Evolutionary conservation across 345 rosid species (phyloP).

Genomic region (Alliaria petiolata): DNA sequence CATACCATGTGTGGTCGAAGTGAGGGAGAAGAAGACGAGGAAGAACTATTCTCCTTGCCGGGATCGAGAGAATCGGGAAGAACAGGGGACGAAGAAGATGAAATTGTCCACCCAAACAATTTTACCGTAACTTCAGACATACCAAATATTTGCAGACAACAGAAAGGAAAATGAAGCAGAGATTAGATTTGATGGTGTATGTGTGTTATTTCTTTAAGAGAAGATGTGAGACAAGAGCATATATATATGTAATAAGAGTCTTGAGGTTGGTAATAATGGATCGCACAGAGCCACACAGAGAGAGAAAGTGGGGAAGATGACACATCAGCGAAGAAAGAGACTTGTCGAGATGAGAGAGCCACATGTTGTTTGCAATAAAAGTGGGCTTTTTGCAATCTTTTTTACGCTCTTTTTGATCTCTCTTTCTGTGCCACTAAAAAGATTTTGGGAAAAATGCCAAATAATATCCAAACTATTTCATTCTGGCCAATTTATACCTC

Average conservation of each 20-base stretch:
- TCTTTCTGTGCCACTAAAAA: conserved; percentile 30
- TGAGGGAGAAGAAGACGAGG: conserved; percentile 10
- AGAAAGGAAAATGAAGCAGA: conserved; percentile 2
- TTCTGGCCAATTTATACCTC: too few species aligned
- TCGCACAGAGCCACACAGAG: conserved; percentile 23
- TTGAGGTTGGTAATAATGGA: conserved; percentile 16
- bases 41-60: conserved; percentile 2
- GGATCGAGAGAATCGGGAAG: neutral
- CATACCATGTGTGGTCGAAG: conserved; percentile 25
- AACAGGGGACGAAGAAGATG: conserved; percentile 7
- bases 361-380: conserved; percentile 19
- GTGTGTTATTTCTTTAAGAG: neutral
- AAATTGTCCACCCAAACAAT: conserved; percentile 26
- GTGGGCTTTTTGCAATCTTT: conserved; percentile 17
- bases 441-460: too few species aligned
- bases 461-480: too few species aligned
- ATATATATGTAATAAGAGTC: conserved; percentile 4
- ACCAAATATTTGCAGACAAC: neutral
- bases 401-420: conserved; percentile 4
- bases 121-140: conserved; percentile 18
- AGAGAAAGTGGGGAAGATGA: neutral
- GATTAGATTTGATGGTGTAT: neutral
- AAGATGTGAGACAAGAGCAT: neutral
- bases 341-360: conserved; percentile 28
- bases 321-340: conserved; percentile 25